Evolutionary conservation across 1,139 yeast species (phyloP).

Genomic region (Yamadazyma oceani): DNA sequence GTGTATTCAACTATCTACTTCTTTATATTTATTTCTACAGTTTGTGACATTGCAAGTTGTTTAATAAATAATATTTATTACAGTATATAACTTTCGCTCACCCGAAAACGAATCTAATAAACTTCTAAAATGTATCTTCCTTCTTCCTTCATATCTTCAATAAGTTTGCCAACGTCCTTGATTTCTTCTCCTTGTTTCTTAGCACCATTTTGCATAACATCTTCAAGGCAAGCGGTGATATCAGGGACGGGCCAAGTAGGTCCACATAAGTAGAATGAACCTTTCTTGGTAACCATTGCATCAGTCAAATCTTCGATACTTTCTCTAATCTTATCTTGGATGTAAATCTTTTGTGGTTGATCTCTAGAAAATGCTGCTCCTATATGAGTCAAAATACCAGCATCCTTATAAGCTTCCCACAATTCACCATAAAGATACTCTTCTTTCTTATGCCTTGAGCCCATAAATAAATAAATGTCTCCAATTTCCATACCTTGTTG

Average conservation of each 20-base stretch:
- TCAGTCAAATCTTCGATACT: constrained; percentile 69
- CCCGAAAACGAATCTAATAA: constrained; percentile 44
- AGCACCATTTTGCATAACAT: constrained; percentile 75
- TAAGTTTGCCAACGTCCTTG: constrained; percentile 69
- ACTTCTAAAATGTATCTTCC: constrained; percentile 95
- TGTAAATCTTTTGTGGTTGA: constrained; percentile 91
- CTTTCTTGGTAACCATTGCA: constrained; percentile 75
- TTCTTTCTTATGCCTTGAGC: constrained; percentile 94
- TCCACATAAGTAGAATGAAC: constrained; percentile 95
- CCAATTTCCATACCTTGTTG: constrained; percentile 90
- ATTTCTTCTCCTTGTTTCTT: constrained; percentile 61
- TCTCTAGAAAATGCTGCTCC: constrained; percentile 99
- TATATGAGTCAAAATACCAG: constrained; percentile 88
- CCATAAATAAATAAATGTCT: constrained; percentile 82
- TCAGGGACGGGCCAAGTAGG: constrained; percentile 99
- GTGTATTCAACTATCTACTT: no score
- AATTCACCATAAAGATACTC: constrained; percentile 95
- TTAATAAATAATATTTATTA: neutral
- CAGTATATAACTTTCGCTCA: no score
- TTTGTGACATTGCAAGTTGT: no score
- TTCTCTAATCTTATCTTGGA: constrained; percentile 90
- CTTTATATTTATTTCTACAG: no score
- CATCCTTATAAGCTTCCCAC: constrained; percentile 95
- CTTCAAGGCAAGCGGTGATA: constrained; percentile 86
- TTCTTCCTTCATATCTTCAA: constrained; percentile 90